Base-by-base conservation (phyloP, 352 stramenopile genomes). In the Globisporangium nagaii region DNA sequence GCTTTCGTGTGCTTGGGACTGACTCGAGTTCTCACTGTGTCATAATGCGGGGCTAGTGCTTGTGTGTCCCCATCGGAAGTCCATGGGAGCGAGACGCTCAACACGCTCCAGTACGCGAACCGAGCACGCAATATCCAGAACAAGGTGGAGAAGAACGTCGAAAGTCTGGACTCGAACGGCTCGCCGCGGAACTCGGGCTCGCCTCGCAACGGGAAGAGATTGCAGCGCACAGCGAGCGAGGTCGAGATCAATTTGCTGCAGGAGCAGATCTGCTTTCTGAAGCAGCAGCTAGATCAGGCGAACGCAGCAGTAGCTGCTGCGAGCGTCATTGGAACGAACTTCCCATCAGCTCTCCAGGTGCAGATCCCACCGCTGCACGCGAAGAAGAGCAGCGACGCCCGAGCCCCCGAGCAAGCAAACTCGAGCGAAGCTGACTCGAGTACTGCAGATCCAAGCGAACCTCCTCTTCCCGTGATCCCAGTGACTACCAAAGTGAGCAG, bases 81-180 rank as follows among this genome's bases (percentile, higher is more conserved):
- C 0, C 84, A 90, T 22, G 63, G 69, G 1, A 69, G 66, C 24
- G 82, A 93, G 54, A 90, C 73, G 0, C 58, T 88, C 9, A 77
- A 57, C 43, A 93, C 82, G 0, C 63, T 93, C 12, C 75, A 88
- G 46, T 93, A 90, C 31, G 82, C 79, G 13, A 88, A 90, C 41
- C 70, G 82, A 25, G 79, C 73, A 9, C 64, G 77, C 1, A 85
- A 76, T 49, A 90, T 90, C 47, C 75, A 90, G 42, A 93, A 90
- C 66, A 89, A 88, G 46, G 74, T 68, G 0, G 66, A 78, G 30
- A 84, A 85, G 47, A 88, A 86, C 48, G 47, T 84, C 8, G 65
- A 89, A 47, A 65, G 60, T 6, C 3, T 69, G 6, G 34, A 34
- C 8, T 4, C 27, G 11, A 37, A 30, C 17, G 36, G 40, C 5